Evolutionary conservation across 495 filamentous ascomycete species (phyloP), one percentile per base, ranked within the genome.

Genomic region (Talaromyces adpressus): DNA sequence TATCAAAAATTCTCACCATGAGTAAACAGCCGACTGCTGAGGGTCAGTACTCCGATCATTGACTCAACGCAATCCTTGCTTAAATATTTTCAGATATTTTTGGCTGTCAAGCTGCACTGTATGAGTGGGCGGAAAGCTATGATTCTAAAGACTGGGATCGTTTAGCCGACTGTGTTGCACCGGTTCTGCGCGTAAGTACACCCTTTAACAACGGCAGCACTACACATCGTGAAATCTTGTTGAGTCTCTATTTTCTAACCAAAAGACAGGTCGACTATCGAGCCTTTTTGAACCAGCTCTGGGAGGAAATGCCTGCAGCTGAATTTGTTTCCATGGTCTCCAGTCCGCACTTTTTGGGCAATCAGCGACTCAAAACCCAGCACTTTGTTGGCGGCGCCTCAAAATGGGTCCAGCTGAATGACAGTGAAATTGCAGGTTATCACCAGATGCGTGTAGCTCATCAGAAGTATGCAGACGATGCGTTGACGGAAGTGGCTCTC

Each of bases 371-470:
- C 9, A 62, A 61, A 49, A 68, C 66, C 2, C 66, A 68, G 30
- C 66, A 68, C 59, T 65, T 67, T 23, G 47, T 68, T 45, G 61
- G 61, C 11, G 60, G 61, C 4, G 59, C 57, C 6, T 18, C 49
- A 2, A 57, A 63, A 34, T 68, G 66, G 66, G 58, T 47, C 4
- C 39, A 63, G 39, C 27, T 30, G 1, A 8, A n/a, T 8, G 66
- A 68, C n/a, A 39, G 49, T 30, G 49, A 58, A 23, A 60, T 68
- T 34, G 41, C 41, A 39, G 66, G 64, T 7, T 59, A 34, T 27
- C 66, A 68, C 53, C 66, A 68, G 29, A 47, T 68, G 59, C 23
- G 66, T 0, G 66, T 68, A 14, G 57, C 66, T 14, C 66, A 68
- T 47, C 66, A 68, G 23, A 58, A 52, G 47, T 66, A 66, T 34